Conservation (phyloP, 805 yeast genomes). For the Clavispora fructus region DNA sequence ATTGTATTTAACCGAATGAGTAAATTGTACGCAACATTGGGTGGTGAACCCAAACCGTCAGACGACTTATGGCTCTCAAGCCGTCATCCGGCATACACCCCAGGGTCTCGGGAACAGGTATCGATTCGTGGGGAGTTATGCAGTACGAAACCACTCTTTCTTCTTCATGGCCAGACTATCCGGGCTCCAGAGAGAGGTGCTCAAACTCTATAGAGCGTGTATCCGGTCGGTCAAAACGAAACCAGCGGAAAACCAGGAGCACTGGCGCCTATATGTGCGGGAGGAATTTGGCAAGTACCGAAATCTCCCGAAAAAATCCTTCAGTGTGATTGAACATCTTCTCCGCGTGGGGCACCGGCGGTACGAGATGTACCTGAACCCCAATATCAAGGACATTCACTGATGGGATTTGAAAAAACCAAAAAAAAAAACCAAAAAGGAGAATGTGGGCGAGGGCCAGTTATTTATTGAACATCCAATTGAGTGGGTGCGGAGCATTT, state of each 20-base stretch:
- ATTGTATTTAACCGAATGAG: too few relatives aligned
- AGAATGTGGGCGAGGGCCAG: too few relatives aligned
- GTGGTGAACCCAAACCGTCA: too few relatives aligned
- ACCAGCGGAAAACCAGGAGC: conserved; percentile 41
- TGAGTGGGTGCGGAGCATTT: too few relatives aligned
- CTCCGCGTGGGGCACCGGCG: conserved; percentile 70
- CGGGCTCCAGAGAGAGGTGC: conserved; percentile 43
- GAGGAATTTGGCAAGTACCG: conserved; percentile 60
- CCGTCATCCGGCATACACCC: too few relatives aligned
- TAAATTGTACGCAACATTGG: too few relatives aligned
- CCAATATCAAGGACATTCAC: conserved; percentile 66
- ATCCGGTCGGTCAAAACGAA: conserved; percentile 42
- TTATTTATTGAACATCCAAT: too few relatives aligned
- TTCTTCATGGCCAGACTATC: conserved; percentile 32
- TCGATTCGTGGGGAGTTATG: not conserved
- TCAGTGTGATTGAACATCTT: conserved; percentile 79
- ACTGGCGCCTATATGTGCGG: conserved; percentile 44
- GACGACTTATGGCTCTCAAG: too few relatives aligned
- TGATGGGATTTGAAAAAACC: conserved; percentile 2
- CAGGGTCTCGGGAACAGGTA: too few relatives aligned
- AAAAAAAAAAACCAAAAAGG: too few relatives aligned
- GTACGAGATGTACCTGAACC: conserved; percentile 65
- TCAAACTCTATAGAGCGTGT: conserved; percentile 46
- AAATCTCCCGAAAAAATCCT: conserved; percentile 66
- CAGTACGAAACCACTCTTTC: not conserved